Evolutionary conservation across 495 filamentous ascomycete species (phyloP).

Genomic region (Immersiella caudata): DNA sequence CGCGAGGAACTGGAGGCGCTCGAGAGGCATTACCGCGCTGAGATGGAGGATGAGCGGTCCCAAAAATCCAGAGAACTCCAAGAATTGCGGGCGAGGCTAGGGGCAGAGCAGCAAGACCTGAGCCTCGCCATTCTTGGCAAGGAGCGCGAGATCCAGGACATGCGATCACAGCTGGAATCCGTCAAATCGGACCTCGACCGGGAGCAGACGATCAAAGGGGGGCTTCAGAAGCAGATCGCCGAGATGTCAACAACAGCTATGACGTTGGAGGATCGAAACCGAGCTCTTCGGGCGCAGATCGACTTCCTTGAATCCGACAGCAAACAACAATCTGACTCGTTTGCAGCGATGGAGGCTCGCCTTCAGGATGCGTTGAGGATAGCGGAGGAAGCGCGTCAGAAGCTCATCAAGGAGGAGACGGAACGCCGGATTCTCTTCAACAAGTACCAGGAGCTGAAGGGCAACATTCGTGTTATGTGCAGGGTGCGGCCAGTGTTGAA

Average conservation of each 20-base stretch:
- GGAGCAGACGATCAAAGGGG: slow-evolving; percentile 40
- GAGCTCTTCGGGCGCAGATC: slow-evolving; percentile 74
- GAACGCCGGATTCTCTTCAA: slow-evolving; percentile 92
- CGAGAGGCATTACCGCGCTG: slow-evolving; percentile 35
- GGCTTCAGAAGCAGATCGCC: slow-evolving; percentile 56
- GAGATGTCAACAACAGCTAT: slow-evolving; percentile 64
- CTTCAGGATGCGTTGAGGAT: slow-evolving; percentile 75
- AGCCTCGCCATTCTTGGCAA: slow-evolving; percentile 66
- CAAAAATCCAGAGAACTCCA: slow-evolving; percentile 64
- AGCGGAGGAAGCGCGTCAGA: slow-evolving; percentile 72
- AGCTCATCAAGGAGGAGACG: slow-evolving; percentile 88
- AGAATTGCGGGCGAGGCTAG: slow-evolving; percentile 62
- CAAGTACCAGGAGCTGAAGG: slow-evolving; percentile 97
- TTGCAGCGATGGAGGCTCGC: slow-evolving; percentile 71
- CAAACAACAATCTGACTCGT: slow-evolving; percentile 80
- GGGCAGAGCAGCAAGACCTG: slow-evolving; percentile 63
- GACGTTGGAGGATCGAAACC: slow-evolving; percentile 71
- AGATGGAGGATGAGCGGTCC: slow-evolving; percentile 64
- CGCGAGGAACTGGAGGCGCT: slow-evolving; percentile 51
- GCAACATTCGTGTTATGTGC: slow-evolving; percentile 98
- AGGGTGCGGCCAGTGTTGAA: slow-evolving; percentile 82
- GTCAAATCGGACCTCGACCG: slow-evolving; percentile 64
- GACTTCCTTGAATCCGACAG: slow-evolving; percentile 86
- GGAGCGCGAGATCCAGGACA: slow-evolving; percentile 58
- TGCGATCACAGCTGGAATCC: slow-evolving; percentile 56